Base-by-base conservation (phyloP, 441 rosid genomes). In the Erodium chrysanthum region DNA sequence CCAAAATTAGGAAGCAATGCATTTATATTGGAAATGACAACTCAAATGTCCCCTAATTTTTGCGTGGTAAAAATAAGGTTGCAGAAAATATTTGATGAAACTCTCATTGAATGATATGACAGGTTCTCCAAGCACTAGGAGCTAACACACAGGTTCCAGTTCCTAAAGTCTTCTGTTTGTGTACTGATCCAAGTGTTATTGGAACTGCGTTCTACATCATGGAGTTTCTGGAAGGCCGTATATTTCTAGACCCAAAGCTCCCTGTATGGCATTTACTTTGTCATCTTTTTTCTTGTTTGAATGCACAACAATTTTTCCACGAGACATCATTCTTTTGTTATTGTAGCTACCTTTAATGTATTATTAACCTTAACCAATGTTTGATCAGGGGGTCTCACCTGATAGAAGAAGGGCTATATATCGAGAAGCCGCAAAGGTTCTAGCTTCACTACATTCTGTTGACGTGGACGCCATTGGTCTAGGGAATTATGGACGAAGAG, bases 201-300 rank as follows among this genome's bases (percentile, higher is more conserved):
- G 96, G 96, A 65, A 89, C 98, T 70, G 81, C 84, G 12, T 94
- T 91, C 80, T 94, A 91, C 83, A 86, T 93, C 68, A 91, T 91
- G 97, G 98, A 91, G 79, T 91, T 77, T 68, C 77, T 94, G 83
- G 89, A 94, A 83, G 98, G 98, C 3, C 85, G 96, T 18, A 86
- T 94, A 44, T 91, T 85, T 66, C 35, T 88, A 5, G 96, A 93
- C 70, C 89, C 92, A 0, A 74, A 75, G 72, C 81, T 89, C 52
- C 97, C 84, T 65, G 97, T 94, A 80, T 52, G 75, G 20, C 7
- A 17, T 15, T 9, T 58, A 10, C 5, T n/a, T 66, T 50, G 61
- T 10, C 42, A 10, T 65, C 66, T 42, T 11, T 8, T 40, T 29
- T 31, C 21, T 5, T 5, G 33, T 0, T 15, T 42, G 7, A 40